These are phyloP conservation scores for Begonia peltatifolia DNA, from an alignment of 306 rosid species.

Conservation along the genomic window DNA sequence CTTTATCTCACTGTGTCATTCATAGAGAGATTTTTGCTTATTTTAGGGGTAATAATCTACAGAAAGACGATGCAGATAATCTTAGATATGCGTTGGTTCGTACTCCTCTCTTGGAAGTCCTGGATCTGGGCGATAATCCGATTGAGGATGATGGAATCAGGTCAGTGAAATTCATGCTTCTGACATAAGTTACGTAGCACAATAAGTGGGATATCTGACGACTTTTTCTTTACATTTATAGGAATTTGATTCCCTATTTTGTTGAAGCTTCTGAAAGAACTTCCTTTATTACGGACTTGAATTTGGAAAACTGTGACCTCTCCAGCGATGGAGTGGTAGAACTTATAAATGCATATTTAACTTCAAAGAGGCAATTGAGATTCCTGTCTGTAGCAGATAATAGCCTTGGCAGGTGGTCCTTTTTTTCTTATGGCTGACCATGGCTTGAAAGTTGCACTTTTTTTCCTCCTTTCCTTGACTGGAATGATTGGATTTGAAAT, in stretches of 20 bases:
- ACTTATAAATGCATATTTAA: slow-evolving; percentile 42
- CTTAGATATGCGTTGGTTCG: slow-evolving; percentile 50
- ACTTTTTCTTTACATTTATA: slow-evolving; percentile 21
- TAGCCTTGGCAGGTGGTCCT: slow-evolving; percentile 57
- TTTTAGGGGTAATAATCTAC: slow-evolving; percentile 56
- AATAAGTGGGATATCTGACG: slow-evolving; percentile 17
- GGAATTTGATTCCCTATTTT: slow-evolving; percentile 59
- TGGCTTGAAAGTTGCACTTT: slow-evolving; percentile 10
- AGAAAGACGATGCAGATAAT: slow-evolving; percentile 39
- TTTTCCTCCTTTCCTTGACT: slow-evolving; percentile 11
- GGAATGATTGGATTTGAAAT: slow-evolving; percentile 16
- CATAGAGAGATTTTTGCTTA: slow-evolving; percentile 14
- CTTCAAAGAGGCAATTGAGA: slow-evolving; percentile 44
- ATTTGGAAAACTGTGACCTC: slow-evolving; percentile 60
- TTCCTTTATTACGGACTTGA: slow-evolving; percentile 38
- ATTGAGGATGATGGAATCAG: slow-evolving; percentile 74
- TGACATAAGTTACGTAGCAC: neutral
- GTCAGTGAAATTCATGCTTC: slow-evolving; percentile 21
- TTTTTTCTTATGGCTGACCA: neutral
- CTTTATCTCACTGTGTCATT: too few relatives aligned
- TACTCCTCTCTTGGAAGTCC: slow-evolving; percentile 67
- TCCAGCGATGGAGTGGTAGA: slow-evolving; percentile 39
- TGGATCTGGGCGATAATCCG: slow-evolving; percentile 80
- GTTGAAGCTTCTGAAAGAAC: slow-evolving; percentile 32
- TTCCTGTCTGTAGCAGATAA: slow-evolving; percentile 75